Evolutionary conservation across 1,284 basidiomycete species (phyloP), one percentile per base, ranked within the genome.

Genomic region (Cryptococcus sp.): DNA sequence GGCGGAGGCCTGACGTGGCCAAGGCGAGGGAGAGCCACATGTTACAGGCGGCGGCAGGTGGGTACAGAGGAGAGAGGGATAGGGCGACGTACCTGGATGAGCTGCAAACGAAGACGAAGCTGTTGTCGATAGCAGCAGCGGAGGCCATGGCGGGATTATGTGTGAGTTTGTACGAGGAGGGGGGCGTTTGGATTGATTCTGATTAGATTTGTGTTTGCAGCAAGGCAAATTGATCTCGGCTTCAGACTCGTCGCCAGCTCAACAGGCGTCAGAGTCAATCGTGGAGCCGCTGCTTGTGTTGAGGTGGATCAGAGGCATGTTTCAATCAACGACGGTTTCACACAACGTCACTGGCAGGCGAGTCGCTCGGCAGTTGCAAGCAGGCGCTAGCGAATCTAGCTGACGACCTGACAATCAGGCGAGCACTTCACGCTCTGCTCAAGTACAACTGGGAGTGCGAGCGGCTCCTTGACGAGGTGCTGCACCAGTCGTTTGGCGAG

Each of bases 61-160:
- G 73, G 23, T 78, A 79, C 55, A 67, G 73, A 35, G 78, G 80
- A 24, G 77, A 78, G 45, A 64, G 85, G 55, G 82, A 83, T 57
- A 80, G 84, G 52, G 87, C 85, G 65, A 82, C 83, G 67, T 80
- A 75, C 65, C 69, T 65, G 63, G 79, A 69, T 56, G 71, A 66
- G 59, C 87, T 88, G 73, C 86, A 85, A 68, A 83, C 82, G 51
- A 90, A 90, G 75, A 87, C 84, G 7, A 82, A 81, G 56, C 71
- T 84, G 54, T 78, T 90, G 55, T 93, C 89, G 4, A 83, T 85
- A 67, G 90, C 85, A 36, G 88, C 87, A 49, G 83, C 88, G 15
- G 87, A 89, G 46, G 88, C 90, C 4, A 81, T 94, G 78, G 85
- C 90, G n/a, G 84, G 89, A 7, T 82, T 96, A 60, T 89, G 88